Conservation (phyloP, 1,139 yeast genomes). For the Lodderomyces theae region DNA sequence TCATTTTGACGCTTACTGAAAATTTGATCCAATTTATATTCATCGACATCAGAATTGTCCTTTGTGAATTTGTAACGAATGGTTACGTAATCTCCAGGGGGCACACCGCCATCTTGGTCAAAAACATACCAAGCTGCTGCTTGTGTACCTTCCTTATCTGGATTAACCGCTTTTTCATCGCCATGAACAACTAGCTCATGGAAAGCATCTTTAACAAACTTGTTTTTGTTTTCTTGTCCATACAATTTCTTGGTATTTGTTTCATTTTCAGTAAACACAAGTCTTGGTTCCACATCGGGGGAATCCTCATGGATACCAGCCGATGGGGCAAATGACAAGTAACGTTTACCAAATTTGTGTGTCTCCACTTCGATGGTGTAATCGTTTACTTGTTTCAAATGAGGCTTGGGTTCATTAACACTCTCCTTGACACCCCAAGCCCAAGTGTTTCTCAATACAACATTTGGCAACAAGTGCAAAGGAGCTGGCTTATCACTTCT, state of each 20-base stretch:
- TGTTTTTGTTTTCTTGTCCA: slow-evolving; percentile 52
- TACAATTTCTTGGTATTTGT: slow-evolving; percentile 74
- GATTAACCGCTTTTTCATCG: slow-evolving; percentile 57
- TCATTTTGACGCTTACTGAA: slow-evolving; percentile 79
- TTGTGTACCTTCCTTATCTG: slow-evolving; percentile 43
- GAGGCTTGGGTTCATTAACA: slow-evolving; percentile 47
- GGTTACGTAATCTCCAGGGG: slow-evolving; percentile 87
- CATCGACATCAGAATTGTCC: slow-evolving; percentile 58
- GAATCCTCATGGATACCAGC: slow-evolving; percentile 64
- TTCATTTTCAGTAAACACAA: slow-evolving; percentile 86
- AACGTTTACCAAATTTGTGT: slow-evolving; percentile 69
- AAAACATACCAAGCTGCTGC: slow-evolving; percentile 81
- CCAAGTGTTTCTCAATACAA: slow-evolving; percentile 91
- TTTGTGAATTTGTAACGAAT: slow-evolving; percentile 72
- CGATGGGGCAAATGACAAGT: slow-evolving; percentile 80
- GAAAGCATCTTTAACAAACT: slow-evolving; percentile 85
- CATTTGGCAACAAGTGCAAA: slow-evolving; percentile 80
- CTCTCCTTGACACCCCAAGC: slow-evolving; percentile 72
- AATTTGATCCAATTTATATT: slow-evolving; percentile 70
- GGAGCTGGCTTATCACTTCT: slow-evolving; percentile 85
- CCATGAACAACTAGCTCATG: slow-evolving; percentile 77
- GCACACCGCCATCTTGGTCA: slow-evolving; percentile 72
- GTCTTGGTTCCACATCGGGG: slow-evolving; percentile 69
- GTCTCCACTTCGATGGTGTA: slow-evolving; percentile 60
- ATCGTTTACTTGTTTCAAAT: slow-evolving; percentile 42